A percentile compares a stretch with the other conserved stretches of the same genome.
These are phyloP conservation scores for Earliella scabrosa DNA, from an alignment of 1,284 basidiomycete genomes.

Conservation along the genomic window DNA sequence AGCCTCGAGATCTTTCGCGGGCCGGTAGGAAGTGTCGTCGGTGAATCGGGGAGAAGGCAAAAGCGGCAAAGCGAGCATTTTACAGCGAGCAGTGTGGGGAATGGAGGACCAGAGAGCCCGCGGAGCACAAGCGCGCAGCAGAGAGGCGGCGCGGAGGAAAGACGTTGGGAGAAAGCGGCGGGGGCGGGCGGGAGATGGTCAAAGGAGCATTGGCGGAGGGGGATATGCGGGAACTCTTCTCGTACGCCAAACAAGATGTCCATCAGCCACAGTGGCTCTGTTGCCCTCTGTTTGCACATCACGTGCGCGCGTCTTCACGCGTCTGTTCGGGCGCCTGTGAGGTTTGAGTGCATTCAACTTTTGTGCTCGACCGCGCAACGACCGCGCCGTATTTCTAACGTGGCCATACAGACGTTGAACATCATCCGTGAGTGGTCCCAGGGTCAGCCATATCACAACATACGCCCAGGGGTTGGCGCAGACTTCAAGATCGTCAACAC, in stretches of 20 bases:
- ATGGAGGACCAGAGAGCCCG: background rate
- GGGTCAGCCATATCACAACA: no score
- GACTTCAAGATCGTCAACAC: conserved; percentile 1
- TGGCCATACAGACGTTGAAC: no score
- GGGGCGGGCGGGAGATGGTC: background rate
- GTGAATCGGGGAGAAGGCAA: conserved; percentile 54
- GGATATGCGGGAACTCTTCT: background rate
- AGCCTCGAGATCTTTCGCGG: conserved; percentile 69
- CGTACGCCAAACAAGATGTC: conserved; percentile 14
- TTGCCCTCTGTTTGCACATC: conserved; percentile 16
- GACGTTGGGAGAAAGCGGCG: background rate
- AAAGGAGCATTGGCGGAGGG: background rate
- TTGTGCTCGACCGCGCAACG: no score
- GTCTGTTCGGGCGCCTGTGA: no score
- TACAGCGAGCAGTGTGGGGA: conserved; percentile 6
- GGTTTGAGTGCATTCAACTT: no score
- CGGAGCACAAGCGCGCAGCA: conserved; percentile 3
- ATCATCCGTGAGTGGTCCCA: no score
- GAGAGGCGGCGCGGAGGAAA: background rate
- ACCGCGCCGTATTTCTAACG: no score
- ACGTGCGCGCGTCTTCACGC: conserved; percentile 1
- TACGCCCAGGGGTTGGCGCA: no score
- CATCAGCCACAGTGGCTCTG: conserved; percentile 18
- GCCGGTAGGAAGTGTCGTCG: conserved; percentile 54
- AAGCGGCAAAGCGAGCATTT: conserved; percentile 67